Evolutionary conservation across 345 rosid genomes (phyloP), one percentile per base, ranked within the genome.

Genomic region (Laguncularia racemosa): DNA sequence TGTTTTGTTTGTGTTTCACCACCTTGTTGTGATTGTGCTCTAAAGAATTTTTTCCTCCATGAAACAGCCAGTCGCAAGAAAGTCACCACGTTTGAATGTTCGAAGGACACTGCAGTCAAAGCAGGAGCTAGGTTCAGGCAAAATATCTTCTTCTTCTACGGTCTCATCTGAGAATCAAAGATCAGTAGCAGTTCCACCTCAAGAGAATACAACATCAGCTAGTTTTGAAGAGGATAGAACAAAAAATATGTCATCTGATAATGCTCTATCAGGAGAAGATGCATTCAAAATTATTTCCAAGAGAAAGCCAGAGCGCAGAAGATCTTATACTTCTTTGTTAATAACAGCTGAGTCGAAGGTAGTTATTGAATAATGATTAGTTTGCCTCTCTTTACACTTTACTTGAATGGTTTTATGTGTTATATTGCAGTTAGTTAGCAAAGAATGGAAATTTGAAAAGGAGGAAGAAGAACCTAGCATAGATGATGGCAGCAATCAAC

Each of bases 301-400:
- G 65, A 80, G 70, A 81, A 89, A 76, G 67, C 73, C 89, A 52
- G 70, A 63, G 57, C 91, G 97, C 59, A 79, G 98, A 74, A 83
- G 81, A 81, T 89, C 99, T 57, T 93, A 83, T 62, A 93, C 99
- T 44, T 84, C 86, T 61, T 71, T 73, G 58, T 68, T 93, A 57
- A 82, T 93, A 33, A 33, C 40, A 84, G 61, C 81, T 57, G 67
- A 84, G 71, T 83, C 95, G 58, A 87, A 86, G 96, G 95, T 93
- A 63, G 54, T 52, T 71, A 18, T 11, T 14, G 20, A 28, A 15
- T 14, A 12, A 4, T 21, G 15, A 16, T 46, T 23, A 13, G 3
- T 5, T 11, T 43, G 6, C 40, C 9, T 33, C 10, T 1, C 40
- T 33, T 33, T 9, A 33, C 9, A 33, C 7, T 33, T 33, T 9